These are phyloP conservation scores for Boletellus dicymbophilus DNA, from an alignment of 1,284 basidiomycete species.

Conservation along the genomic window DNA sequence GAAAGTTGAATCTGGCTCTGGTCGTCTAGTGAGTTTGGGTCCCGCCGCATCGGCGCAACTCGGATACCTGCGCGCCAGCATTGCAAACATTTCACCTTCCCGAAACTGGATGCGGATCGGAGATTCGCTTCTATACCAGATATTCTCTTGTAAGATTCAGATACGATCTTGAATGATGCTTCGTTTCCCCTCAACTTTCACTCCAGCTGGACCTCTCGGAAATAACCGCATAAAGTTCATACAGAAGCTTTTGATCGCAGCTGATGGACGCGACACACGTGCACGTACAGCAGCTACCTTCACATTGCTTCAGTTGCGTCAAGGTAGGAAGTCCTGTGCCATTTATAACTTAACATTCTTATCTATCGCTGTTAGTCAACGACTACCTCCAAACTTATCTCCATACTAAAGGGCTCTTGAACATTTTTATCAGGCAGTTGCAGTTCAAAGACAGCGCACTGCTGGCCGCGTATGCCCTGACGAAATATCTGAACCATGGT, in stretches of 20 bases:
- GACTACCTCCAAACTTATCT: slow-evolving; percentile 4
- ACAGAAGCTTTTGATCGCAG: slow-evolving; percentile 9
- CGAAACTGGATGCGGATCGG: slow-evolving; percentile 18
- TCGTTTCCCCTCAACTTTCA: neutral
- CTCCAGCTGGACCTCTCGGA: slow-evolving; percentile 9
- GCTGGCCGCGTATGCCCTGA: slow-evolving; percentile 11
- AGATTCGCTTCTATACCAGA: slow-evolving; percentile 12
- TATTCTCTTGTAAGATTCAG: slow-evolving; percentile 11
- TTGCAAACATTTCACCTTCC: slow-evolving; percentile 10
- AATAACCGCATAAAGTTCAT: slow-evolving; percentile 11
- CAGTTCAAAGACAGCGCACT: slow-evolving; percentile 8
- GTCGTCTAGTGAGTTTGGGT: neutral
- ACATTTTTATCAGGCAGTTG: slow-evolving; percentile 4
- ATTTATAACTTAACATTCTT: neutral
- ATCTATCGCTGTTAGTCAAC: slow-evolving; percentile 1
- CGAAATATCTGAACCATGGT: slow-evolving; percentile 6
- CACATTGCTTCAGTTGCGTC: slow-evolving; percentile 9
- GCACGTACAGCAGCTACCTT: slow-evolving; percentile 15
- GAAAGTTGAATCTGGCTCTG: neutral
- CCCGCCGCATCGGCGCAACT: slow-evolving; percentile 5
- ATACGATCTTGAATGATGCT: neutral
- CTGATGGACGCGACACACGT: slow-evolving; percentile 4
- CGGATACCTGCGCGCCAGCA: slow-evolving; percentile 10
- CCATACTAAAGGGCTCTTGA: neutral
- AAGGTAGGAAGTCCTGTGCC: neutral